These are phyloP conservation scores for Cyclocybe aegerita DNA, from an alignment of 768 basidiomycete species.

Conservation along the genomic window DNA sequence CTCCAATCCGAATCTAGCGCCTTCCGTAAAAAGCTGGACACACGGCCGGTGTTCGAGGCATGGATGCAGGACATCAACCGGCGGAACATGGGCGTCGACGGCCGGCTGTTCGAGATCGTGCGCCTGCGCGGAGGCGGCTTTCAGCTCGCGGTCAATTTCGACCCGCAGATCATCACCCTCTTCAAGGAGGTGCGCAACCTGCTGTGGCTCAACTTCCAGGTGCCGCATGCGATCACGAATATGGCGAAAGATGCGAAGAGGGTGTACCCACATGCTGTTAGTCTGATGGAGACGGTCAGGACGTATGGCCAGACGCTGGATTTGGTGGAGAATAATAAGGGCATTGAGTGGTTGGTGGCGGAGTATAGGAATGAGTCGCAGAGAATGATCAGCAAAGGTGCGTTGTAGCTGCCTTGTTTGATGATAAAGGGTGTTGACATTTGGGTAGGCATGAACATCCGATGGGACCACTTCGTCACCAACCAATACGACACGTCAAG, in stretches of 20 bases:
- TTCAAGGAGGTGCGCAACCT: slow-evolving; percentile 98
- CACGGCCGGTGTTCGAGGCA: slow-evolving; percentile 89
- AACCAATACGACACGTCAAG: slow-evolving; percentile 88
- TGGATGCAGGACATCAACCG: slow-evolving; percentile 96
- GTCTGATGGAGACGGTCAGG: slow-evolving; percentile 97
- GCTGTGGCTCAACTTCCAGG: slow-evolving; percentile 93
- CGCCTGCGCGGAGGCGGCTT: slow-evolving; percentile 53
- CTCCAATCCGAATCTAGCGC: slow-evolving; percentile 88
- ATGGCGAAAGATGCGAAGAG: slow-evolving; percentile 99
- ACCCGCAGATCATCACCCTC: slow-evolving; percentile 95
- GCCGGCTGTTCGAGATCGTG: slow-evolving; percentile 91
- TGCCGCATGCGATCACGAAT: slow-evolving; percentile 91
- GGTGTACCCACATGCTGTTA: slow-evolving; percentile 97
- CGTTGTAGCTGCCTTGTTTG: slow-evolving; percentile 18
- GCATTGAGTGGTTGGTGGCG: slow-evolving; percentile 91
- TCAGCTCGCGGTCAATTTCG: slow-evolving; percentile 95
- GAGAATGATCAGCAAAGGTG: slow-evolving; percentile 89
- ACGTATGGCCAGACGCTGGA: slow-evolving; percentile 96
- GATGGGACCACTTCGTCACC: slow-evolving; percentile 97
- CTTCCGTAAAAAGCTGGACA: slow-evolving; percentile 96
- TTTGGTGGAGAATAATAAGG: slow-evolving; percentile 86
- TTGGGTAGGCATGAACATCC: slow-evolving; percentile 81
- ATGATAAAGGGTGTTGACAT: neutral
- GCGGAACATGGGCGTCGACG: slow-evolving; percentile 88
- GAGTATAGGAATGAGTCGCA: slow-evolving; percentile 93